phyloP scores from a whole-genome alignment of 2,329 filamentous ascomycete species.

The Penicillium sp. region DNA sequence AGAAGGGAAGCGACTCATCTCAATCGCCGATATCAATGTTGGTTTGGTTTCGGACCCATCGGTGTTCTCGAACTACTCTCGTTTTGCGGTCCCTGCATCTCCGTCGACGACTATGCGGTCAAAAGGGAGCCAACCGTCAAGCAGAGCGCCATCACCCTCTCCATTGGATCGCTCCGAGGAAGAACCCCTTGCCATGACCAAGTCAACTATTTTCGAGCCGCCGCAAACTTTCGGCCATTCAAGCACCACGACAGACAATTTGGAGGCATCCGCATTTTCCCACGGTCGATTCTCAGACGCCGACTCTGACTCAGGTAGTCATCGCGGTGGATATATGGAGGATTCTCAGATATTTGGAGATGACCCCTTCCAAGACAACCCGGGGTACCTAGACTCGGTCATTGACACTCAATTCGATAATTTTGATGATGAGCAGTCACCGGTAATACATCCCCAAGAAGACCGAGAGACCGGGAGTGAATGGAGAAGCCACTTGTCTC shows the following conservation, averaged over 20 bases:
- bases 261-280: constrained; percentile 36
- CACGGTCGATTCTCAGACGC: constrained; percentile 45
- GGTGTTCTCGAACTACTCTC: constrained; percentile 48
- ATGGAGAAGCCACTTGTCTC: constrained; percentile 18
- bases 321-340: constrained; percentile 25
- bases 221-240: constrained; percentile 13
- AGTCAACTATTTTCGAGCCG: constrained; percentile 40
- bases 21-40: constrained; percentile 45
- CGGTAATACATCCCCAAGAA: constrained; percentile 11
- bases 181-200: constrained; percentile 35
- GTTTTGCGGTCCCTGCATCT: constrained; percentile 34
- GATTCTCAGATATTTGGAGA: constrained; percentile 30
- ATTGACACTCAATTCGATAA: constrained; percentile 37
- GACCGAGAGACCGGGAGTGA: constrained; percentile 8
- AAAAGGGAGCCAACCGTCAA: constrained; percentile 31
- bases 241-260: neutral
- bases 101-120: constrained; percentile 36
- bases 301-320: constrained; percentile 36
- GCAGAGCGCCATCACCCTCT: constrained; percentile 29
- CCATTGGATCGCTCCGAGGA: constrained; percentile 25
- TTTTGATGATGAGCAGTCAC: constrained; percentile 30
- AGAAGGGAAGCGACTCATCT: constrained; percentile 46
- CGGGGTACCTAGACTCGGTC: constrained; percentile 40
- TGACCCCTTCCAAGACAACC: constrained; percentile 37
- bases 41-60: constrained; percentile 49